Conservation (phyloP, 768 basidiomycete species). For the Chlorophyllum brunneum region DNA sequence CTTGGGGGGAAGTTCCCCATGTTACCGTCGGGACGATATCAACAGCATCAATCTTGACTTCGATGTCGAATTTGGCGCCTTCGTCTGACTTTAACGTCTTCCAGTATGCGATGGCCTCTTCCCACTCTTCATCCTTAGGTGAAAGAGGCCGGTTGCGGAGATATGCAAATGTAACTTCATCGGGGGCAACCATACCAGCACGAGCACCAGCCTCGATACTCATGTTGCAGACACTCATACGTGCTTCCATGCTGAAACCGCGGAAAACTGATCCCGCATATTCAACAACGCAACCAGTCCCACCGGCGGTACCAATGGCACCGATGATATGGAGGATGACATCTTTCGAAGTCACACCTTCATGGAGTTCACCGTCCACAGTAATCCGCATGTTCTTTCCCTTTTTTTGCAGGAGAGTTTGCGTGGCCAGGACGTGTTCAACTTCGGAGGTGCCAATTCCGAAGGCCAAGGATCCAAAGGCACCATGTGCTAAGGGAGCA, state of each 20-base stretch:
- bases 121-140: constrained; percentile 84
- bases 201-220: constrained; percentile 92
- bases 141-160: constrained; percentile 77
- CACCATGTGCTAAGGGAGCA: constrained; percentile 71
- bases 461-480: constrained; percentile 89
- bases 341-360: constrained; percentile 87
- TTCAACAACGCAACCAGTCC: constrained; percentile 89
- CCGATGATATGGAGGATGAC: constrained; percentile 91
- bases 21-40: constrained; percentile 90
- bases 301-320: constrained; percentile 89
- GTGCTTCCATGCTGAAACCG: constrained; percentile 83
- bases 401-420: constrained; percentile 83
- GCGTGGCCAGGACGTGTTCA: constrained; percentile 91
- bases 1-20: constrained; percentile 92
- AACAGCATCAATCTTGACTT: constrained; percentile 74
- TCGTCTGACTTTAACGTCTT: constrained; percentile 73
- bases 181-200: constrained; percentile 91
- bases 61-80: constrained; percentile 80
- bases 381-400: constrained; percentile 91
- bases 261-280: constrained; percentile 89
- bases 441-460: constrained; percentile 94
- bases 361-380: constrained; percentile 75
- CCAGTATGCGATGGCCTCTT: constrained; percentile 84
- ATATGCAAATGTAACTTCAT: constrained; percentile 83
- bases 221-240: constrained; percentile 93